Evolutionary conservation across 2,329 filamentous ascomycete genomes (phyloP).

Genomic region (Sphaerulina vaccinii): DNA sequence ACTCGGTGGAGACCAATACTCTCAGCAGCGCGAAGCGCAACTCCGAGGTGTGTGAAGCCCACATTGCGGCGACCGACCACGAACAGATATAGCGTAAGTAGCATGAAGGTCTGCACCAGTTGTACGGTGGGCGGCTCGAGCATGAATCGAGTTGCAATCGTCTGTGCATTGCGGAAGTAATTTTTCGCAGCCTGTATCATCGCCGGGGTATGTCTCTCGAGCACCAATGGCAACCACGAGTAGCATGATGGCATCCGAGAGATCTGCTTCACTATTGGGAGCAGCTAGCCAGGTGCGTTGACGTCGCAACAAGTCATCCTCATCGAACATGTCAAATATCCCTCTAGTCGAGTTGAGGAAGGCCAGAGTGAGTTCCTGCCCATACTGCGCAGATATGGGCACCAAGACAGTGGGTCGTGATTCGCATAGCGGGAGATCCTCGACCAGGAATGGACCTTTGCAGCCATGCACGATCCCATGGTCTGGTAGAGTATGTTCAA

Average conservation of each 20-base stretch:
- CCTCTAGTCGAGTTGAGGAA: background rate
- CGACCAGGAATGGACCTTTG: background rate
- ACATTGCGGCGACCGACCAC: background rate
- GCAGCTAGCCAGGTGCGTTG: background rate
- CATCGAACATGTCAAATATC: background rate
- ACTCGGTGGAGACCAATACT: background rate
- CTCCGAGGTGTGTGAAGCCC: background rate
- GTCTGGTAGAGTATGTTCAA: background rate
- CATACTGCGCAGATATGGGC: background rate
- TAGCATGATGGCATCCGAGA: background rate
- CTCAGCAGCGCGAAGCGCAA: background rate
- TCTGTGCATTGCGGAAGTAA: background rate
- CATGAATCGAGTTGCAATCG: background rate
- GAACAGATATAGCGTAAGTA: background rate
- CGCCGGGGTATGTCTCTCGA: background rate
- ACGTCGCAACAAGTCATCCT: background rate
- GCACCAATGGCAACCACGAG: background rate
- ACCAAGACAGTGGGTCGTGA: background rate
- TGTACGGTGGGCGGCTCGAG: background rate
- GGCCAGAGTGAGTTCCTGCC: background rate
- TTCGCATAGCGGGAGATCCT: background rate
- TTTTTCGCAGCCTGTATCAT: background rate
- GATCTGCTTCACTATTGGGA: background rate
- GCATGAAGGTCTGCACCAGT: background rate
- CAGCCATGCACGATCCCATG: background rate